Conservation (phyloP, 164 flowering plant species). For the Vitis rotundifolia region DNA sequence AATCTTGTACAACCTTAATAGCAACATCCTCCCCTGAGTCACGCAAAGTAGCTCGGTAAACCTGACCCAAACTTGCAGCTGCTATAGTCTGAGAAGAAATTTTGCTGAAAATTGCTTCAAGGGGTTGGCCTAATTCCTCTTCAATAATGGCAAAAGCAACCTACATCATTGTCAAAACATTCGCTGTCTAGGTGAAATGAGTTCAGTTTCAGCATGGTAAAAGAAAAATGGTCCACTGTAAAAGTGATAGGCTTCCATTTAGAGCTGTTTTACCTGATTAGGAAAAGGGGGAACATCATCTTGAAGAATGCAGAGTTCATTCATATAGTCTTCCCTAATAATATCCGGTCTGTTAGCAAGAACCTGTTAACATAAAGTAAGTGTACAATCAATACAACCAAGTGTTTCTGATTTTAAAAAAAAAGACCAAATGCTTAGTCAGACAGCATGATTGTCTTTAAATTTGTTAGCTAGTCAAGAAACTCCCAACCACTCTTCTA, state of each 20-base stretch:
- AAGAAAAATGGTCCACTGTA: not conserved
- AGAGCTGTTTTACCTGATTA: slow-evolving; percentile 55
- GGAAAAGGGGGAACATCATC: slow-evolving; percentile 99
- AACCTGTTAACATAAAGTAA: slow-evolving; percentile 50
- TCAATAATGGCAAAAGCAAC: slow-evolving; percentile 89
- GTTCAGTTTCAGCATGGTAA: not conserved
- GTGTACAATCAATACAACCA: no score
- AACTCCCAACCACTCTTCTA: no score
- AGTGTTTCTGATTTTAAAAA: no score
- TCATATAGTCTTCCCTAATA: slow-evolving; percentile 98
- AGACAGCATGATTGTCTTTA: no score
- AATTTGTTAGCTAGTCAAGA: no score
- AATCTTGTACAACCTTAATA: slow-evolving; percentile 65
- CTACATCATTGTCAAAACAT: slow-evolving; percentile 35
- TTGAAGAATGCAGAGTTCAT: slow-evolving; percentile 98
- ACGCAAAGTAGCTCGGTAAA: slow-evolving; percentile 91
- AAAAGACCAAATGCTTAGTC: no score
- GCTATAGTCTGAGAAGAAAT: slow-evolving; percentile 91
- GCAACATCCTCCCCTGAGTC: slow-evolving; percentile 93
- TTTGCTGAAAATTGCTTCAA: slow-evolving; percentile 91
- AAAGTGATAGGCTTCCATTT: not conserved
- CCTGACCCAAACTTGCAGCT: slow-evolving; percentile 99
- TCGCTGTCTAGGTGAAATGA: not conserved
- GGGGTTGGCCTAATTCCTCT: slow-evolving; percentile 89
- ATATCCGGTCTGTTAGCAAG: slow-evolving; percentile 98